Base-by-base conservation (phyloP, 345 rosid species). In the Dovyalis caffra region DNA sequence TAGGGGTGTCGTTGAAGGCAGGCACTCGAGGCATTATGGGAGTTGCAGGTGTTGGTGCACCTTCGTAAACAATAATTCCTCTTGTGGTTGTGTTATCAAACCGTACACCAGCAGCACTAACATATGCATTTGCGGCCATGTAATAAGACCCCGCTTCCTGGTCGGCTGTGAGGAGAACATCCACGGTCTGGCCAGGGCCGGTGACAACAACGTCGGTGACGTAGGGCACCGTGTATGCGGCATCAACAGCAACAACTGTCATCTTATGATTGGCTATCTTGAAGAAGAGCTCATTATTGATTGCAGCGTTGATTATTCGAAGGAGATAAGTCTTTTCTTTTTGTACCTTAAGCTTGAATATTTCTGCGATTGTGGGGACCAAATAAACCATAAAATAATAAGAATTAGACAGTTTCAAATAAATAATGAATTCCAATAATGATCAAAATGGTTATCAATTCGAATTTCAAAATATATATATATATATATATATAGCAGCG, bases 241-340 rank as follows among this genome's bases (percentile, higher is more conserved):
- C 99, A 49, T 95, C 99, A 0, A 84, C 76, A 7, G 84, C 96
- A 7, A 93, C 98, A 28, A 95, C 97, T 65, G 86, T 93, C 75
- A 95, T 20, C 25, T 79, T 87, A 80, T 95, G 99, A 75, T 86
- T 86, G 84, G 98, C 96, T 72, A 95, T 87, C 75, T 90, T 91
- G 88, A 87, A 95, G 83, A 95, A 95, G 31, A 91, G 74, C 63
- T 86, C 95, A 25, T 66, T 85, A 85, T 91, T 86, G 90, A 95
- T 86, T 64, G 99, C 99, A 83, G 96, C 97, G 75, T 93, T 92
- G 86, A 95, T 88, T 69, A 95, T 85, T 0, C 99, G 93, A 0
- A 95, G 80, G 20, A 95, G 78, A 79, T 95, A 95, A 29, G 82
- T 86, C 77, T 93, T 89, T 26, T 97, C 99, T 63, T 76, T 68